Base-by-base conservation (phyloP, 805 yeast species). In the Allodekkera sacchari region DNA sequence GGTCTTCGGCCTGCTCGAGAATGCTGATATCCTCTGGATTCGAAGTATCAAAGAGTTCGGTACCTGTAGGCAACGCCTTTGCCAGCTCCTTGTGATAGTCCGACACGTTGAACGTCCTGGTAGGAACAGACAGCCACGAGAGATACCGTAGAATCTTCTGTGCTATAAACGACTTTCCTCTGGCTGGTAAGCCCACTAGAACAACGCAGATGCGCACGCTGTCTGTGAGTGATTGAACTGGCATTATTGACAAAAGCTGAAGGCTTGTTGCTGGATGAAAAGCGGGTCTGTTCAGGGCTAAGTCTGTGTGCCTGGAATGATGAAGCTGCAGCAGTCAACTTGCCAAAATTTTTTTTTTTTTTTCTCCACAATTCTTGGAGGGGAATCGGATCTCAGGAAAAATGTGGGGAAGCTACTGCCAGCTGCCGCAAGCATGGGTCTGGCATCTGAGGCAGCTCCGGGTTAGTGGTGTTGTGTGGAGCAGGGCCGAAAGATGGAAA, bases 131-230 rank as follows among this genome's bases (percentile, higher is more conserved):
- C 24, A 89, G 67, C 98, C 98, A 92, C 21, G 87, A 76, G 33
- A 92, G 66, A 51, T 89, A 92, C 28, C 97, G 70, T 20, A 89
- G 95, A 33, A 92, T 81, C 53, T 89, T 92, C 52, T 87, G 95
- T 3, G 97, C 87, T 40, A 92, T 89, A 55, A 87, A 77, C 3
- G 95, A 82, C 56, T 92, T 92, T 3, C 98, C 98, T 35, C 97
- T 71, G 10, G 92, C 89, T 9, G 94, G 94, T 24, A 82, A 60
- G 2, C 94, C 94, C 23, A 83, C 92, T 83, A 84, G 82, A 13
- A 84, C 78, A 25, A 84, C 95, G 61, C 94, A 84, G 18, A 84
- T 76, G 41, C 87, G 68, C 32, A 80, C 68, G 50, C 81, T 79
- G 45, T 77, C 83, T 22, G 76, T 78, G 39, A 71, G 76, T 16